Base-by-base conservation (phyloP, 176 grass and related monocot genomes). In the Aegilops longissima region DNA sequence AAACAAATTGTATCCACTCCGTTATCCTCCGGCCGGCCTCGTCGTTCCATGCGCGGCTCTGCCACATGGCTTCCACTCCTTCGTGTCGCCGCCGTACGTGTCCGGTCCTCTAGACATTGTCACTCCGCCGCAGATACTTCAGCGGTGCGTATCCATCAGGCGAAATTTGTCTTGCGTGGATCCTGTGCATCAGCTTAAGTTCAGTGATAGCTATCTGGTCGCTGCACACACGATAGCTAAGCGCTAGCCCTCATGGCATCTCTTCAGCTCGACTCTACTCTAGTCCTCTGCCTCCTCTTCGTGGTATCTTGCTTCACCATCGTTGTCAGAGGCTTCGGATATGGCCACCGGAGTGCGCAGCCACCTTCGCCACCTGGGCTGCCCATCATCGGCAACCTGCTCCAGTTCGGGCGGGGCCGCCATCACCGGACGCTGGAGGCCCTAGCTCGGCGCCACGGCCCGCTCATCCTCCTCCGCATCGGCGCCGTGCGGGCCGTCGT, bases 381-480 rank as follows among this genome's bases (percentile, higher is more conserved):
- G 4, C 92, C 89, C 0, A 12, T 94, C 63, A 45, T 94, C 33
- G 92, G 89, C 9, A 83, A 94, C 84, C 63, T 91, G 4, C 92
- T 89, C 86, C 83, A 83, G 36, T 86, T 94, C 8, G 89, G 83
- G 12, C 1, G 12, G 7, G 66, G 54, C 6, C 40, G 58, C 35
- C 35, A 36, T 36, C 24, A 80, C 58, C 11, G 5, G 35, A 36
- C 86, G 91, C 76, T 76, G 83, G 29, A 81, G 76, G 9, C 66
- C 6, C 35, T 36, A 5, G 35, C 35, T 0, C 35, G 35, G 35
- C 35, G 35, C 35, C 35, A 36, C 35, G 35, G 35, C 35, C 35
- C 35, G 35, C 35, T 36, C 35, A 36, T 36, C 35, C 35, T 36
- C 35, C 35, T 36, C 35, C 35, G 35, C 5, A 36, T 36, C 35